Evolutionary conservation across 306 rosid species (phyloP).

Genomic region (Cucurbita moschata): DNA sequence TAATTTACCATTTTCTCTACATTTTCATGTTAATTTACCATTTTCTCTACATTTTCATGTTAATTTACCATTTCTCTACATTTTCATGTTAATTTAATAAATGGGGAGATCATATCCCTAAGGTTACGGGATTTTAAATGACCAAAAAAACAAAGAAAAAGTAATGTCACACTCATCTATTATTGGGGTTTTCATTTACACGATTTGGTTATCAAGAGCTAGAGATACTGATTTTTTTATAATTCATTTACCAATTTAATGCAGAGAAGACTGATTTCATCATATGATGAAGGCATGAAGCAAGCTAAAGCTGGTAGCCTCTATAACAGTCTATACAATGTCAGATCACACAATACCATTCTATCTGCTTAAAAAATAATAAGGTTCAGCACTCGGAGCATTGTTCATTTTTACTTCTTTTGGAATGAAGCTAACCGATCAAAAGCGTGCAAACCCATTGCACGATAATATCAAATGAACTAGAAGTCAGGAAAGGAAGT

Average conservation of each 20-base stretch:
- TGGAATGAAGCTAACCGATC: neutral
- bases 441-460: too few species aligned
- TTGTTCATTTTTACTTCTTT: neutral
- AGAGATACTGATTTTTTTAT: neutral
- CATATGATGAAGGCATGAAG: conserved; percentile 26
- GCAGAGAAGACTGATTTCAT: conserved; percentile 56
- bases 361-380: conserved; percentile 32
- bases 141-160: neutral
- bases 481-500: neutral
- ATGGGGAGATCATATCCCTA: neutral
- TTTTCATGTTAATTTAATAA: neutral
- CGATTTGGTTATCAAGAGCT: neutral
- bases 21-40: neutral
- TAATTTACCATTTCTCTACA: neutral
- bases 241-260: neutral
- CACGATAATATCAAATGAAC: neutral
- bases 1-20: neutral
- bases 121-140: neutral
- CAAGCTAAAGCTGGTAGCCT: conserved; percentile 22
- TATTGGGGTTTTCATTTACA: neutral
- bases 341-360: conserved; percentile 37
- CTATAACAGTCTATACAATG: conserved; percentile 13
- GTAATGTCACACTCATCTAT: neutral
- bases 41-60: too few species aligned
- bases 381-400: neutral